phyloP scores from a whole-genome alignment of 2,329 filamentous ascomycete species.

The Sporothrix globosa region DNA sequence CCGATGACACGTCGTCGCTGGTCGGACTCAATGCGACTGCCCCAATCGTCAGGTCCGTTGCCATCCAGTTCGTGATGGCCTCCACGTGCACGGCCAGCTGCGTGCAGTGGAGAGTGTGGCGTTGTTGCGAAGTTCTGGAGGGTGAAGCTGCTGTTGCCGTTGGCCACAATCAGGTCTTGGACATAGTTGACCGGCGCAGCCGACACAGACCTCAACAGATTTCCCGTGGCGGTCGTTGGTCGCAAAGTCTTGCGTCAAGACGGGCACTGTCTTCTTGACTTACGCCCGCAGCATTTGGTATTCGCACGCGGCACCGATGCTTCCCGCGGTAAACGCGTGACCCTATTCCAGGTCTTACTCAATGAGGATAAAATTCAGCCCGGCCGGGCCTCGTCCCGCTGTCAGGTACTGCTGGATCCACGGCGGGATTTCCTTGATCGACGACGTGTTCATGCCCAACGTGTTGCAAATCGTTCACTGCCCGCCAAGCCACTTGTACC shows the following conservation, averaged over 20 bases:
- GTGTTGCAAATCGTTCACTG: conserved; percentile 21
- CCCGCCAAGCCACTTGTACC: conserved; percentile 20
- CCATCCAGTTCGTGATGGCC: conserved; percentile 13
- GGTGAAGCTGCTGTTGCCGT: too few relatives aligned
- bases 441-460: neutral
- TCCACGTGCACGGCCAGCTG: conserved; percentile 17
- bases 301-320: conserved; percentile 1
- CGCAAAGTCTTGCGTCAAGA: conserved; percentile 12
- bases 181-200: conserved; percentile 12
- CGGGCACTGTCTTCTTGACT: conserved; percentile 6
- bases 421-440: conserved; percentile 1
- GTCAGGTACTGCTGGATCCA: conserved; percentile 26
- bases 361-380: neutral
- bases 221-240: conserved; percentile 12
- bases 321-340: conserved; percentile 1
- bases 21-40: neutral
- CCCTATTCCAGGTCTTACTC: conserved; percentile 21
- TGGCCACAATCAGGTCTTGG: conserved; percentile 11
- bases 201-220: conserved; percentile 6
- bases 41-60: conserved; percentile 13
- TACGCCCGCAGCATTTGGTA: conserved; percentile 4
- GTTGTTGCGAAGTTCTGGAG: too few relatives aligned
- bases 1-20: neutral
- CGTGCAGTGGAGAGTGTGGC: conserved; percentile 14
- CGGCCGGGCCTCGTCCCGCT: neutral